Evolutionary conservation across 352 stramenopile species (phyloP).

Genomic region (Globisporangium nunn): DNA sequence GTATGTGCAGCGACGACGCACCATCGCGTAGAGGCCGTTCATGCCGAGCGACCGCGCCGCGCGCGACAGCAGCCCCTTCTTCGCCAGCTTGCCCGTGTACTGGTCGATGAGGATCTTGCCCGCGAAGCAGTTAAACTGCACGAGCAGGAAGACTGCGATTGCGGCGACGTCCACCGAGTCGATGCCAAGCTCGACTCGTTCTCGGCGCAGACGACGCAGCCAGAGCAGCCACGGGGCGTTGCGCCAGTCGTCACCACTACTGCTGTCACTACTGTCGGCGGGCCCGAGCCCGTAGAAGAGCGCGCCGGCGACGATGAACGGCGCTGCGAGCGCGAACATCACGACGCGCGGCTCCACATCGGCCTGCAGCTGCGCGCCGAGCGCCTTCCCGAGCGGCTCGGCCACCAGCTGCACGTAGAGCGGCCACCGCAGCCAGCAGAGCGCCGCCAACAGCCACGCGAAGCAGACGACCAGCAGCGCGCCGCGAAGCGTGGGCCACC

Average conservation of each 20-base stretch:
- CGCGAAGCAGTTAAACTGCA: slow-evolving; percentile 59
- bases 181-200: slow-evolving; percentile 14
- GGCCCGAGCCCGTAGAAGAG: slow-evolving; percentile 37
- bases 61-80: slow-evolving; percentile 41
- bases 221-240: slow-evolving; percentile 14
- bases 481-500: neutral
- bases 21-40: slow-evolving; percentile 53
- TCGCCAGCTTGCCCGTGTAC: slow-evolving; percentile 58
- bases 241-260: neutral
- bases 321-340: slow-evolving; percentile 23
- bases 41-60: slow-evolving; percentile 50
- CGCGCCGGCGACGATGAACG: slow-evolving; percentile 26
- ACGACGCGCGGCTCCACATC: slow-evolving; percentile 45
- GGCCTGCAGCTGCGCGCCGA: slow-evolving; percentile 24
- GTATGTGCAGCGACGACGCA: slow-evolving; percentile 4
- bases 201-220: slow-evolving; percentile 19
- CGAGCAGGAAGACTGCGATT: slow-evolving; percentile 29
- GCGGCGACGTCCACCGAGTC: slow-evolving; percentile 47
- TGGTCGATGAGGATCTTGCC: slow-evolving; percentile 63
- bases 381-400: slow-evolving; percentile 16
- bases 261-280: neutral
- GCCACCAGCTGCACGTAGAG: slow-evolving; percentile 29
- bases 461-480: slow-evolving; percentile 6
- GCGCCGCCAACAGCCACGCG: slow-evolving; percentile 27
- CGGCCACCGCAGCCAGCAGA: slow-evolving; percentile 47